These are phyloP conservation scores for Lasiosphaeria hispida DNA, from an alignment of 495 filamentous ascomycete genomes.

Conservation along the genomic window DNA sequence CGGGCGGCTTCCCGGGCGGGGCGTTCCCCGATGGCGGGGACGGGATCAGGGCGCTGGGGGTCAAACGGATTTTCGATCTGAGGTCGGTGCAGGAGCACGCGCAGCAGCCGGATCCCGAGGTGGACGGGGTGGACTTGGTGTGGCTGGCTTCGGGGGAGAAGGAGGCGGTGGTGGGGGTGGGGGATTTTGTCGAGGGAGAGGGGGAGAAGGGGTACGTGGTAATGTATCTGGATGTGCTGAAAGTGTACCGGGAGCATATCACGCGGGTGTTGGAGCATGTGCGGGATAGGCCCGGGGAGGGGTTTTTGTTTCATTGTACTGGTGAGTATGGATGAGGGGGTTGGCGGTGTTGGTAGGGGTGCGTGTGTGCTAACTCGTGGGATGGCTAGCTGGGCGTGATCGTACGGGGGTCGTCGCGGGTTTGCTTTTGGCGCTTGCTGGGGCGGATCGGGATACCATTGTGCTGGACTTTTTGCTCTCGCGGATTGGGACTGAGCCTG, in stretches of 20 bases:
- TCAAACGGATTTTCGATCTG: conserved; percentile 46
- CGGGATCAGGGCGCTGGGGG: conserved; percentile 36
- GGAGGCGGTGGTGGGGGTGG: conserved; percentile 33
- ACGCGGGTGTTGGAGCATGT: conserved; percentile 39
- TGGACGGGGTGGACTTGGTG: conserved; percentile 40
- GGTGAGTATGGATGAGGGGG: conserved; percentile 37
- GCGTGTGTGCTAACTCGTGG: conserved; percentile 5
- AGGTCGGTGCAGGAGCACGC: conserved; percentile 38
- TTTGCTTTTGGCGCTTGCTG: conserved; percentile 54
- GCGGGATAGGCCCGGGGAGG: conserved; percentile 29
- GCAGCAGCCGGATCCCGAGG: conserved; percentile 33
- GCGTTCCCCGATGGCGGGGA: conserved; percentile 36
- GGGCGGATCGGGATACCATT: conserved; percentile 43
- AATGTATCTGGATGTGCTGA: conserved; percentile 44
- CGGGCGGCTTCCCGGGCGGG: conserved; percentile 39
- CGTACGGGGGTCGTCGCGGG: conserved; percentile 62
- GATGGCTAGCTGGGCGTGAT: conserved; percentile 57
- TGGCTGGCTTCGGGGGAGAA: conserved; percentile 34
- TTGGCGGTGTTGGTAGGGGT: background rate
- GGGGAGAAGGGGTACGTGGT: conserved; percentile 40
- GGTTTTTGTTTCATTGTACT: conserved; percentile 50
- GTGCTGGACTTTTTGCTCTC: conserved; percentile 52
- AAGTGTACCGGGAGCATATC: conserved; percentile 34
- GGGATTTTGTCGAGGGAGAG: conserved; percentile 37
- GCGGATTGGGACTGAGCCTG: conserved; percentile 46